Evolutionary conservation across 1,139 yeast species (phyloP).

Genomic region (Hansenula lynferdii): DNA sequence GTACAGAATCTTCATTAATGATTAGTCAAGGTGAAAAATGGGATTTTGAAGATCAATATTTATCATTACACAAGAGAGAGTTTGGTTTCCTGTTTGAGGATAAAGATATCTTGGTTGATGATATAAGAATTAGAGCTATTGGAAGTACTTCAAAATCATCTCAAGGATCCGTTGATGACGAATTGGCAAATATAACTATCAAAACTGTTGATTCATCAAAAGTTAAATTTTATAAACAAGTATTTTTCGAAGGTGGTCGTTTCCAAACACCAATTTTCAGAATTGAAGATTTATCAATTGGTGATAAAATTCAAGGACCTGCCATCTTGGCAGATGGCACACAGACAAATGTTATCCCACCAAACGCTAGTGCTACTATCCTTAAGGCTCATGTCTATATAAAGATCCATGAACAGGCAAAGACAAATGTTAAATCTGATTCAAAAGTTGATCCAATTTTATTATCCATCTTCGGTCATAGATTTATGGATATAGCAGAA

Average conservation of each 20-base stretch:
- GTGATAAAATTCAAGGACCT: conserved; percentile 63
- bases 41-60: conserved; percentile 35
- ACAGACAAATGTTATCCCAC: conserved; percentile 80
- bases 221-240: conserved; percentile 28
- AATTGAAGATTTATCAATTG: conserved; percentile 46
- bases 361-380: conserved; percentile 59
- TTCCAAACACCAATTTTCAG: conserved; percentile 45
- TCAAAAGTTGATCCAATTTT: conserved; percentile 57
- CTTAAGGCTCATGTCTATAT: conserved; percentile 57
- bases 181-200: conserved; percentile 20
- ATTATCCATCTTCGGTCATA: conserved; percentile 73
- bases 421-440: conserved; percentile 26
- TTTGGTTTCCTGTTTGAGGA: conserved; percentile 62
- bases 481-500: conserved; percentile 87
- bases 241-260: conserved; percentile 49
- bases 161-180: conserved; percentile 33
- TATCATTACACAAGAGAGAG: conserved; percentile 53
- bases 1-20: conserved; percentile 85
- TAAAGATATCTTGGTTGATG: conserved; percentile 69
- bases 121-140: conserved; percentile 67
- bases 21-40: conserved; percentile 34
- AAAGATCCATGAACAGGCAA: conserved; percentile 25
- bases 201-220: conserved; percentile 19
- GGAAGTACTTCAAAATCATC: conserved; percentile 37
- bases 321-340: conserved; percentile 82